Conservation (phyloP, 2,329 filamentous ascomycete species). For the Pseudopyricularia javanii region DNA sequence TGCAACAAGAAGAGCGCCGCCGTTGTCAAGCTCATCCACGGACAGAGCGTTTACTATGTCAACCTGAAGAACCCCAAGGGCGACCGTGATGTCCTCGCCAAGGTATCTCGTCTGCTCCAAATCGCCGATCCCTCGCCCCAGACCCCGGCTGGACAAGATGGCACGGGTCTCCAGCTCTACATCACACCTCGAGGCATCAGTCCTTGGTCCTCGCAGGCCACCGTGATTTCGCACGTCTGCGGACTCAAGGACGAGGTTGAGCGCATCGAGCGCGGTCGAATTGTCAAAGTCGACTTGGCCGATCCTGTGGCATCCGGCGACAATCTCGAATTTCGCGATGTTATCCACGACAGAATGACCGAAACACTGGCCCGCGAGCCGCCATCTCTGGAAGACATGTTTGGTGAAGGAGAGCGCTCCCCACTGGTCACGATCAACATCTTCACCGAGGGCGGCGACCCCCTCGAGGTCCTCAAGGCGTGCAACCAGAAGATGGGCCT, state of each 20-base stretch:
- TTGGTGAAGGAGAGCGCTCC: constrained; percentile 50
- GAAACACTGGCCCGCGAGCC: constrained; percentile 58
- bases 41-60: constrained; percentile 55
- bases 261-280: constrained; percentile 78
- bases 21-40: constrained; percentile 31
- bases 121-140: constrained; percentile 18
- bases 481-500: constrained; percentile 79
- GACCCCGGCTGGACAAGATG: constrained; percentile 22
- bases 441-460: constrained; percentile 49
- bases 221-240: constrained; percentile 86
- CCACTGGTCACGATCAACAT: constrained; percentile 68
- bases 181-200: constrained; percentile 78
- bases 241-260: constrained; percentile 58
- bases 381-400: constrained; percentile 66
- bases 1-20: constrained; percentile 12
- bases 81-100: constrained; percentile 25
- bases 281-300: constrained; percentile 57
- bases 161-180: constrained; percentile 38
- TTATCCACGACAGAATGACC: constrained; percentile 91
- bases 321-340: constrained; percentile 47
- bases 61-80: constrained; percentile 35
- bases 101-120: constrained; percentile 32
- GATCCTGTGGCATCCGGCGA: constrained; percentile 33
- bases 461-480: constrained; percentile 60
- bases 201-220: constrained; percentile 95